These are phyloP conservation scores for Fusarium tanahbumbuense DNA, from an alignment of 2,329 filamentous ascomycete genomes.

Conservation along the genomic window DNA sequence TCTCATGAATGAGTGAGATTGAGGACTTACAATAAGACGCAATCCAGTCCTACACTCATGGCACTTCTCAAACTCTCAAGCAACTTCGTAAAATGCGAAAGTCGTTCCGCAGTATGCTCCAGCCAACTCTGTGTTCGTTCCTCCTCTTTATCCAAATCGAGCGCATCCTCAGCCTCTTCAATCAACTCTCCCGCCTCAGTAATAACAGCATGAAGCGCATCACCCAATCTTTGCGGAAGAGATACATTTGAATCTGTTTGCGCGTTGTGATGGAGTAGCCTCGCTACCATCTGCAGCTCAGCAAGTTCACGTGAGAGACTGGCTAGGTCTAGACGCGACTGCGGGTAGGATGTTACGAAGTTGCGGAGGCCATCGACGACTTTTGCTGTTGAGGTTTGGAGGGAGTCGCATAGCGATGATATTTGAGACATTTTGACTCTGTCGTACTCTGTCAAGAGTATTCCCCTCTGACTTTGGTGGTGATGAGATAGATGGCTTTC, in stretches of 20 bases:
- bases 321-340: conserved; percentile 41
- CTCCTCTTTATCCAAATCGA: conserved; percentile 26
- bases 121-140: conserved; percentile 34
- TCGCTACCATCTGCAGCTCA: conserved; percentile 44
- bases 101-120: conserved; percentile 42
- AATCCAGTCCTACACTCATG: conserved; percentile 43
- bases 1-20: too few relatives aligned
- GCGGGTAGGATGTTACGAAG: conserved; percentile 43
- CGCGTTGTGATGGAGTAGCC: conserved; percentile 43
- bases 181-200: conserved; percentile 32
- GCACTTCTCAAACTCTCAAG: conserved; percentile 38
- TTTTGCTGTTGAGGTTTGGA: conserved; percentile 35
- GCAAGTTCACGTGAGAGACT: conserved; percentile 45
- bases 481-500: not conserved
- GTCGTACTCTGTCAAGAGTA: too few relatives aligned
- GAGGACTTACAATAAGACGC: conserved; percentile 35
- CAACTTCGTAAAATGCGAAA: conserved; percentile 35
- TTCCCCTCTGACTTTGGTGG: too few relatives aligned
- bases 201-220: conserved; percentile 35
- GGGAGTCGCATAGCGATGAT: conserved; percentile 35
- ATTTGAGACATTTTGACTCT: conserved; percentile 19
- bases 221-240: conserved; percentile 9
- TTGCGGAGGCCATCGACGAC: conserved; percentile 39
- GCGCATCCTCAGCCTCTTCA: conserved; percentile 41
- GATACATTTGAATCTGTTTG: not conserved